Conservation (phyloP, 345 rosid genomes). For the Limnanthes douglasii region DNA sequence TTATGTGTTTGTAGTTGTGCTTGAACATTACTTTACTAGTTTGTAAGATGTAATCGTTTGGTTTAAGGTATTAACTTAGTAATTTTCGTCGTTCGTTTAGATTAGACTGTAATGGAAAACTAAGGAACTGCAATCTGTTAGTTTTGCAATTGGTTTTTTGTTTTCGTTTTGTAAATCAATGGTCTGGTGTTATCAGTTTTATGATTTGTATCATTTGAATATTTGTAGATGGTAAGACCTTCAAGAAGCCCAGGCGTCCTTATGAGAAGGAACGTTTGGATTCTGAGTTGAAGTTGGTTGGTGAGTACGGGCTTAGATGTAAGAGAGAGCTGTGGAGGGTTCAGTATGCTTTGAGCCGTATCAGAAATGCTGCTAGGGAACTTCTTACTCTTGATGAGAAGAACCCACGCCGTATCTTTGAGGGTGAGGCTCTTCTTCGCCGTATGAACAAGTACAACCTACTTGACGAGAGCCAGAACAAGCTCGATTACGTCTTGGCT, state of each 20-base stretch:
- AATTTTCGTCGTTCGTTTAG: neutral
- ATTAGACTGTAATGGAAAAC: neutral
- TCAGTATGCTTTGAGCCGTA: slow-evolving; percentile 41
- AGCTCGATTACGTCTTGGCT: slow-evolving; percentile 62
- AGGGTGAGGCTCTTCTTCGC: slow-evolving; percentile 47
- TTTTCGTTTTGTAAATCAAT: neutral
- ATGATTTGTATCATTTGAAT: slow-evolving; percentile 1
- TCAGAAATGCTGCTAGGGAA: slow-evolving; percentile 48
- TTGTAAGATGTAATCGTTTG: neutral
- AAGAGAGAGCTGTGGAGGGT: slow-evolving; percentile 68
- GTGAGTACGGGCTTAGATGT: slow-evolving; percentile 49
- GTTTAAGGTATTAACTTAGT: neutral
- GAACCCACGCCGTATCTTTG: slow-evolving; percentile 37
- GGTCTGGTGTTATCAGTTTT: neutral
- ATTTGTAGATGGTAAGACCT: slow-evolving; percentile 37
- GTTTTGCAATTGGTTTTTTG: neutral
- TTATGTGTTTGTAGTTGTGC: neutral
- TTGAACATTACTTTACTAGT: neutral
- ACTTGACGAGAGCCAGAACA: slow-evolving; percentile 61
- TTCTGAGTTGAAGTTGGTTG: slow-evolving; percentile 47
- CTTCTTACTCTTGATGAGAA: slow-evolving; percentile 54
- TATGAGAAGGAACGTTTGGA: slow-evolving; percentile 58
- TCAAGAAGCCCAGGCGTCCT: slow-evolving; percentile 52
- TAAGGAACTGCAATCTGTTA: neutral
- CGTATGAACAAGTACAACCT: slow-evolving; percentile 52